These are phyloP conservation scores for Phylloporus sp. DNA, from an alignment of 1,284 basidiomycete genomes.

Conservation along the genomic window DNA sequence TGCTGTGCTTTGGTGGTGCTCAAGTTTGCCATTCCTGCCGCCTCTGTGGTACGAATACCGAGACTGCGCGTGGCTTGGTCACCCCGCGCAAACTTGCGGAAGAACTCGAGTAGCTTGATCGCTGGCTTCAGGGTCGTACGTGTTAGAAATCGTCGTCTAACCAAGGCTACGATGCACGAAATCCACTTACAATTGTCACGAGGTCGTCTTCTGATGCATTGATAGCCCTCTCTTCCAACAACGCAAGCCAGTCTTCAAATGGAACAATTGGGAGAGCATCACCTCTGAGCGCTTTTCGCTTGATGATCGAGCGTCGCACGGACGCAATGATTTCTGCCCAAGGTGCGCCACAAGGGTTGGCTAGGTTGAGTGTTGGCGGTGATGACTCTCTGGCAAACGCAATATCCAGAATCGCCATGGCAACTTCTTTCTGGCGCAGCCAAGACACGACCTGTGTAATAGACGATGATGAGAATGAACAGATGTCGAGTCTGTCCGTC, in stretches of 20 bases:
- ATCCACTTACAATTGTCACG: constrained; percentile 30
- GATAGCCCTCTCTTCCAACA: constrained; percentile 30
- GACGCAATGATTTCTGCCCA: constrained; percentile 27
- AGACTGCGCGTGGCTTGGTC: constrained; percentile 20
- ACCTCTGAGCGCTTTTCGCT: constrained; percentile 7
- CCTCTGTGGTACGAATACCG: constrained; percentile 15
- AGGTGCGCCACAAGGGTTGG: constrained; percentile 32
- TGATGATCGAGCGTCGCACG: constrained; percentile 16
- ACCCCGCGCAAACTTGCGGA: constrained; percentile 24
- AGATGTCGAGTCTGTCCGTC: background rate
- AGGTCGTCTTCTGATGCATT: constrained; percentile 23
- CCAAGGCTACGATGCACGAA: background rate
- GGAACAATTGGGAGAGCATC: constrained; percentile 30
- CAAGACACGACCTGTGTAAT: constrained; percentile 36
- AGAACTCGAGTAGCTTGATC: constrained; percentile 40
- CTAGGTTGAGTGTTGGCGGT: constrained; percentile 27
- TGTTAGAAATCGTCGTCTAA: background rate
- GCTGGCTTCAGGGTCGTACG: constrained; percentile 27
- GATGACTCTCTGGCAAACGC: constrained; percentile 18
- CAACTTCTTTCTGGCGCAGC: constrained; percentile 32
- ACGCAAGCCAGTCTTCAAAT: constrained; percentile 34
- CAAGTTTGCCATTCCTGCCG: constrained; percentile 28
- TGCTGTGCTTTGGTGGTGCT: constrained; percentile 24
- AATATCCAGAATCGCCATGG: constrained; percentile 26
- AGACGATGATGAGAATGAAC: background rate